These are phyloP conservation scores for Eudorina sp. DNA, from an alignment of 139 green algal species.

Conservation along the genomic window DNA sequence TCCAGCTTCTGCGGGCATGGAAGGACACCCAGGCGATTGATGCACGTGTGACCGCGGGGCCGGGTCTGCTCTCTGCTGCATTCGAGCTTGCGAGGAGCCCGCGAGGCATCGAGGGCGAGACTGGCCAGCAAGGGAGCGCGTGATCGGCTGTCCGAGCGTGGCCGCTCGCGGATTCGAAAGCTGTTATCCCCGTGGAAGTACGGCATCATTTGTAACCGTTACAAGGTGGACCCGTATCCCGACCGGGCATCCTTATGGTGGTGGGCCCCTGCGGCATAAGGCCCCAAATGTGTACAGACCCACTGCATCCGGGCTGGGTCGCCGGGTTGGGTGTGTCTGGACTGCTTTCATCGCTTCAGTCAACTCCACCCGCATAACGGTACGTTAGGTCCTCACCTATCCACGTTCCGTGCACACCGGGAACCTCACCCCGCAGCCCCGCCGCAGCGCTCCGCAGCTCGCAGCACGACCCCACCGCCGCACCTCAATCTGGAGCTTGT, in stretches of 20 bases:
- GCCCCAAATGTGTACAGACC: not conserved
- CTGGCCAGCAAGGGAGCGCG: not conserved
- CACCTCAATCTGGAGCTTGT: constrained; percentile 43
- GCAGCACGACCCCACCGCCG: not conserved
- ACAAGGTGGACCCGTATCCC: no score
- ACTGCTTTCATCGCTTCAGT: no score
- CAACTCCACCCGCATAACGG: no score
- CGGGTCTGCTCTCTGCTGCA: no score
- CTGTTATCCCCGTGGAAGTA: not conserved
- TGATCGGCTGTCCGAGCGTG: not conserved
- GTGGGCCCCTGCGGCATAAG: no score
- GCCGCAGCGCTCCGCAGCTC: no score
- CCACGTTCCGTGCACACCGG: no score
- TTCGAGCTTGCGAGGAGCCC: not conserved
- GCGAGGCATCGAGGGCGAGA: not conserved
- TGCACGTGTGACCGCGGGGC: not conserved
- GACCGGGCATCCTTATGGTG: no score
- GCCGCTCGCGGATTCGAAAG: not conserved
- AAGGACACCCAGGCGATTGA: no score
- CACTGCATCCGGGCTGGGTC: not conserved
- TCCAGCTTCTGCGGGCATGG: not conserved
- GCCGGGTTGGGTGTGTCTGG: not conserved
- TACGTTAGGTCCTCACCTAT: no score
- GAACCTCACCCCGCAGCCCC: no score
- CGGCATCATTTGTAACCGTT: no score